Conservation (phyloP, 176 grass and related monocot species). For the Coix lacrymajobi region DNA sequence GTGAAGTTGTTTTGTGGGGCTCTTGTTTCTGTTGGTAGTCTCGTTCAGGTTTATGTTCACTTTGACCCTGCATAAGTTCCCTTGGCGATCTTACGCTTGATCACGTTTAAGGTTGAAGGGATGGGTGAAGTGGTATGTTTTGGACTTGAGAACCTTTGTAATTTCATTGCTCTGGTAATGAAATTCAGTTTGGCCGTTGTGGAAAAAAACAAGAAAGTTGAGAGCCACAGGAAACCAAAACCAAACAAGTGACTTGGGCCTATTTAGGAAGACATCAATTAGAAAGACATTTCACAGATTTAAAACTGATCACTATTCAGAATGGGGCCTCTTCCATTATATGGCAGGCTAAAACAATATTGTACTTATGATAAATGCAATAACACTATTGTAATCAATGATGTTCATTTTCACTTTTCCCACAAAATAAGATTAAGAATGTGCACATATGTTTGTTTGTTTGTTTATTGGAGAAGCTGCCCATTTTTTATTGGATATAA, state of each 20-base stretch:
- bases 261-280: neutral
- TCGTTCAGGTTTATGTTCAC: too few relatives aligned
- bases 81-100: too few relatives aligned
- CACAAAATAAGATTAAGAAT: neutral
- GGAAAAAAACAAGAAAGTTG: slow-evolving; percentile 2
- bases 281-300: neutral
- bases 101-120: too few relatives aligned
- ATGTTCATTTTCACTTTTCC: neutral
- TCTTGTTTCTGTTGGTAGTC: too few relatives aligned
- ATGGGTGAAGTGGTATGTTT: too few relatives aligned
- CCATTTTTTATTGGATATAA: neutral
- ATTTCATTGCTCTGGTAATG: too few relatives aligned
- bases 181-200: too few relatives aligned
- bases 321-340: neutral
- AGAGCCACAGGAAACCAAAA: neutral
- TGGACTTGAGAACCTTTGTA: too few relatives aligned
- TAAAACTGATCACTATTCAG: neutral
- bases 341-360: neutral
- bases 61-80: too few relatives aligned
- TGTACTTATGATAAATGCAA: neutral
- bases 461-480: neutral
- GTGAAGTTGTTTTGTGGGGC: too few relatives aligned
- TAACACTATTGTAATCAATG: neutral
- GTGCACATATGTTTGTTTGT: neutral
- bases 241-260: neutral